Percentiles rank a stretch among this genome's conserved stretches.
These are phyloP conservation scores for Oxyria digyna DNA, from an alignment of 148 eudicot genomes.

Conservation along the genomic window DNA sequence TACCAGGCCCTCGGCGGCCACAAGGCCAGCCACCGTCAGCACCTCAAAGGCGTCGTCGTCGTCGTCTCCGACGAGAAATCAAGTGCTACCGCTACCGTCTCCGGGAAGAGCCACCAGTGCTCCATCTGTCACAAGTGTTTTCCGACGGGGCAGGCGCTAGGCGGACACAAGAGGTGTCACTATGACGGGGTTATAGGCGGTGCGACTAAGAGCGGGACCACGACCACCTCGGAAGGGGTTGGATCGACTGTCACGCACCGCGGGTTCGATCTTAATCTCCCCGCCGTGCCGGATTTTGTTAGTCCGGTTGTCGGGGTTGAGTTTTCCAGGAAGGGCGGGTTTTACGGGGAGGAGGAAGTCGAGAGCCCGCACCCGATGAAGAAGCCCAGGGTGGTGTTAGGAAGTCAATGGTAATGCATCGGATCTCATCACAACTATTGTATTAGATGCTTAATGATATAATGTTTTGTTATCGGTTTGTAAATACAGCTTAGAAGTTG, in stretches of 20 bases:
- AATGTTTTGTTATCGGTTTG: too few relatives aligned
- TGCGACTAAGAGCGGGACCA: conserved; percentile 5
- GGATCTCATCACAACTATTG: too few relatives aligned
- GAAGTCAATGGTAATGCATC: background rate
- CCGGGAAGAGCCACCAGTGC: conserved; percentile 48
- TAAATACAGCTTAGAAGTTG: too few relatives aligned
- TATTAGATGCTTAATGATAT: too few relatives aligned
- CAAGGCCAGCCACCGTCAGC: conserved; percentile 72
- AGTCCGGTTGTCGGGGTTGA: conserved; percentile 20
- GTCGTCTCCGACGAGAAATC: conserved; percentile 20
- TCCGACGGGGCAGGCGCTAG: conserved; percentile 34
- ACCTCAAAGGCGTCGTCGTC: conserved; percentile 10
- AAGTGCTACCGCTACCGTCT: background rate
- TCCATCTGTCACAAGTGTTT: conserved; percentile 38
- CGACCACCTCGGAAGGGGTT: conserved; percentile 36
- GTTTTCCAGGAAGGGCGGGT: conserved; percentile 10
- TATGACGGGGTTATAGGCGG: conserved; percentile 36
- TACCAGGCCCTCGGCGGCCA: conserved; percentile 90
- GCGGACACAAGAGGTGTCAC: conserved; percentile 38
- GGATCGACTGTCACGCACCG: conserved; percentile 56
- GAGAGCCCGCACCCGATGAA: conserved; percentile 90
- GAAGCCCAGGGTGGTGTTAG: conserved; percentile 31
- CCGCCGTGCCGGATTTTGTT: conserved; percentile 18
- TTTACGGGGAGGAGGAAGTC: conserved; percentile 53
- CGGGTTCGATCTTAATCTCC: conserved; percentile 72